Conservation (phyloP, 2,329 filamentous ascomycete genomes). For the Trichoderma cornu-damae region DNA sequence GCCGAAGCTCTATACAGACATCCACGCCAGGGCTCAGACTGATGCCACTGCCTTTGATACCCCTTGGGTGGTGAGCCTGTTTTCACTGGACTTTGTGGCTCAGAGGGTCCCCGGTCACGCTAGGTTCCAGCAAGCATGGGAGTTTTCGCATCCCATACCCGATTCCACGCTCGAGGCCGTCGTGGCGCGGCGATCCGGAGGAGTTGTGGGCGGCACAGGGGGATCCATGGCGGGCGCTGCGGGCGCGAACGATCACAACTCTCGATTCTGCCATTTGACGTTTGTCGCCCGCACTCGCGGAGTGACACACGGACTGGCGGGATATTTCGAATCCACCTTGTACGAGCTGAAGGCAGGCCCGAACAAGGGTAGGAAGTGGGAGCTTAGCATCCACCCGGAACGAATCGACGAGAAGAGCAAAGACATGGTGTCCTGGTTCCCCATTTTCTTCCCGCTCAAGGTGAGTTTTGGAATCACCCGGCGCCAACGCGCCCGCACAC, state of each 20-base stretch:
- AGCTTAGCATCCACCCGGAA: slow-evolving; percentile 88
- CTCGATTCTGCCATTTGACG: slow-evolving; percentile 68
- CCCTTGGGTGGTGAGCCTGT: slow-evolving; percentile 91
- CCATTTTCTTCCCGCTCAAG: slow-evolving; percentile 95
- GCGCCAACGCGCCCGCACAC: background rate
- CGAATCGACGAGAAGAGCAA: slow-evolving; percentile 89
- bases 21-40: slow-evolving; percentile 55
- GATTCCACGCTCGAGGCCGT: slow-evolving; percentile 50
- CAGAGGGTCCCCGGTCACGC: slow-evolving; percentile 53
- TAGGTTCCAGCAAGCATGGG: slow-evolving; percentile 72
- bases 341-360: slow-evolving; percentile 54
- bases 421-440: slow-evolving; percentile 99
- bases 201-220: slow-evolving; percentile 60
- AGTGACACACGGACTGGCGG: slow-evolving; percentile 83
- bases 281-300: slow-evolving; percentile 77
- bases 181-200: slow-evolving; percentile 56
- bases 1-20: slow-evolving; percentile 78
- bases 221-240: slow-evolving; percentile 70
- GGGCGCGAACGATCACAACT: slow-evolving; percentile 87
- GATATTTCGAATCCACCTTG: slow-evolving; percentile 95
- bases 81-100: slow-evolving; percentile 81
- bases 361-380: slow-evolving; percentile 52
- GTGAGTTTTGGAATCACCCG: slow-evolving; percentile 43
- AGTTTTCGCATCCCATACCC: slow-evolving; percentile 72
- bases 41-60: slow-evolving; percentile 77